phyloP scores from a whole-genome alignment of 257 asterid genomes.

The Ajuga chamaepitys region DNA sequence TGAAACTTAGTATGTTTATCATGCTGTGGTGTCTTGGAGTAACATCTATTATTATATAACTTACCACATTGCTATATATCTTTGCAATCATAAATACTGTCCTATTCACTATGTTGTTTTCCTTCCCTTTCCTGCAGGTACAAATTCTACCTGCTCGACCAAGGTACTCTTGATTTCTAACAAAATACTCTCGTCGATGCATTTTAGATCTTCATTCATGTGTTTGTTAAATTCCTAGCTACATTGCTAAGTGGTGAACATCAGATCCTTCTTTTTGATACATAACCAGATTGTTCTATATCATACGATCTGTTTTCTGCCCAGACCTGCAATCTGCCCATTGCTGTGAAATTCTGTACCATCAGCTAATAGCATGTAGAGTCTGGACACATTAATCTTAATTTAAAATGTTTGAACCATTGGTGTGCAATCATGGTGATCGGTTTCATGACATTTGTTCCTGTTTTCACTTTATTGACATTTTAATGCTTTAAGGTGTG shows the following conservation, averaged over 20 bases:
- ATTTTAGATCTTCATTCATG: background rate
- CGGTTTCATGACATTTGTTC: no score
- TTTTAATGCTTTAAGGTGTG: background rate
- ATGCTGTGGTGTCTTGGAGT: background rate
- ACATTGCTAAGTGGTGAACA: background rate
- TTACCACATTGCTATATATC: background rate
- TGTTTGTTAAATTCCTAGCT: background rate
- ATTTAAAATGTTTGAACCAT: no score
- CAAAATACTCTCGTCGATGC: background rate
- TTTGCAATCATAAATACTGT: background rate
- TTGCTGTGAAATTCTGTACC: background rate
- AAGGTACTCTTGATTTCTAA: conserved; percentile 42
- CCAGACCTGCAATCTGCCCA: background rate
- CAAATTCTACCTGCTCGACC: conserved; percentile 32
- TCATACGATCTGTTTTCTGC: background rate
- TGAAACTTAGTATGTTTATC: background rate
- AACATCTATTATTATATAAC: background rate
- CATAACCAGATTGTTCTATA: background rate
- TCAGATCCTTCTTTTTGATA: background rate
- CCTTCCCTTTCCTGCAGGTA: conserved; percentile 42
- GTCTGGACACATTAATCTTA: no score
- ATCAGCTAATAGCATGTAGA: background rate
- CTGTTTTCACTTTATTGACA: background rate
- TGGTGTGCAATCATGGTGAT: no score
- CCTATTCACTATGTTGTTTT: conserved; percentile 15